Base-by-base conservation (phyloP, 2,329 filamentous ascomycete genomes). In the Fusarium sp. region DNA sequence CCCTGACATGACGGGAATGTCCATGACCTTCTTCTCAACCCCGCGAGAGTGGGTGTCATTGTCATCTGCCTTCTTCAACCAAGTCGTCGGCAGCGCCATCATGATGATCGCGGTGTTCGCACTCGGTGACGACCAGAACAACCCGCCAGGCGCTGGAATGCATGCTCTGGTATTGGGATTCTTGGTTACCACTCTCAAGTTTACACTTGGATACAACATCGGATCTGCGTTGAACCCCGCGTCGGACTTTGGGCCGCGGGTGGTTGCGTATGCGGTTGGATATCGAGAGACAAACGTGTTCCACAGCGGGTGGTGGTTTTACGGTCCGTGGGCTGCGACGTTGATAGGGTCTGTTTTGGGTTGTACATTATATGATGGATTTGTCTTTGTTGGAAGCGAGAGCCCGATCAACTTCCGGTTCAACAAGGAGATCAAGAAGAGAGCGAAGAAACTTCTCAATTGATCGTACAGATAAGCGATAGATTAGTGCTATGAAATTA, bases 161-260 rank as follows among this genome's bases (percentile, higher is more conserved):
- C 76, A 78, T 43, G 75, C 77, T 4, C 70, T 79, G 28, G 69
- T 80, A 1, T 61, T 80, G 4, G 78, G 78, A 7, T 62, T 80
- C 20, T 57, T 80, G 4, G 65, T 78, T 4, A 75, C 76, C 1
- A 76, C 74, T 3, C 68, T 80, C 21, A 79, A 77, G 56, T 77
- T 79, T 48, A 75, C 75, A 0, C 53, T 80, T 3, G 78, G 76
- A 0, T 78, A 77, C 39, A 79, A 79, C 42, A 77, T 75, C 7
- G 78, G 77, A 4, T 75, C 77, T 5, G 74, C 78, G 0, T 51
- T 80, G 53, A 80, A 79, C 26, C 77, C 78, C 15, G 78, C 78
- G 0, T 77, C 77, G 6, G 78, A 79, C 30, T 76, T 80, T 36
- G 78, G 78, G 3, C 77, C 77, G 1, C 69, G 77, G 0, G 68